These are phyloP conservation scores for Oryza glaberrima DNA, from an alignment of 176 grass and related monocot species.

Conservation along the genomic window DNA sequence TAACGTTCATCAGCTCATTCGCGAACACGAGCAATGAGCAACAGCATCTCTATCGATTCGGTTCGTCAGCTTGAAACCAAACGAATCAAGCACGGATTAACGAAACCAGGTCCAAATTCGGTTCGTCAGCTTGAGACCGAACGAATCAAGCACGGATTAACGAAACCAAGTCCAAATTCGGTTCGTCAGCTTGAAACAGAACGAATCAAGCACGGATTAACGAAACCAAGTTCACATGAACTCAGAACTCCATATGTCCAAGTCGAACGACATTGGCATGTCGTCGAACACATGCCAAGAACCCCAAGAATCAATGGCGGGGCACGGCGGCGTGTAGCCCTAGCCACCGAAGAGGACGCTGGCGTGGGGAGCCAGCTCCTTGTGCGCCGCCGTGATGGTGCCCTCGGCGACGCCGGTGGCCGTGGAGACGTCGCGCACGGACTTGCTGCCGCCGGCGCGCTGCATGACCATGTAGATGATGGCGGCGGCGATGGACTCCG, in stretches of 20 bases:
- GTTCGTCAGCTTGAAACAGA: constrained; percentile 23
- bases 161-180: constrained; percentile 1
- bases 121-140: constrained; percentile 23
- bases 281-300: neutral
- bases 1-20: constrained; percentile 24
- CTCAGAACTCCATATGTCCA: neutral
- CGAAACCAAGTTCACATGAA: constrained; percentile 10
- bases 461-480: constrained; percentile 58
- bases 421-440: constrained; percentile 41
- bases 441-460: constrained; percentile 19
- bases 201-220: constrained; percentile 45
- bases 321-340: neutral
- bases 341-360: constrained; percentile 39
- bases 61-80: constrained; percentile 15
- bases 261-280: neutral
- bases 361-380: constrained; percentile 44
- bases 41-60: neutral
- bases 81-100: constrained; percentile 38
- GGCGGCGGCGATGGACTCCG: constrained; percentile 51
- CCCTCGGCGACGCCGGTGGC: constrained; percentile 56
- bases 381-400: constrained; percentile 55
- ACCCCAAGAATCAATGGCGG: neutral
- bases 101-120: neutral
- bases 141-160: constrained; percentile 43
- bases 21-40: neutral